Conservation (phyloP, 2,329 filamentous ascomycete genomes). For the Alternaria tenuissima region DNA sequence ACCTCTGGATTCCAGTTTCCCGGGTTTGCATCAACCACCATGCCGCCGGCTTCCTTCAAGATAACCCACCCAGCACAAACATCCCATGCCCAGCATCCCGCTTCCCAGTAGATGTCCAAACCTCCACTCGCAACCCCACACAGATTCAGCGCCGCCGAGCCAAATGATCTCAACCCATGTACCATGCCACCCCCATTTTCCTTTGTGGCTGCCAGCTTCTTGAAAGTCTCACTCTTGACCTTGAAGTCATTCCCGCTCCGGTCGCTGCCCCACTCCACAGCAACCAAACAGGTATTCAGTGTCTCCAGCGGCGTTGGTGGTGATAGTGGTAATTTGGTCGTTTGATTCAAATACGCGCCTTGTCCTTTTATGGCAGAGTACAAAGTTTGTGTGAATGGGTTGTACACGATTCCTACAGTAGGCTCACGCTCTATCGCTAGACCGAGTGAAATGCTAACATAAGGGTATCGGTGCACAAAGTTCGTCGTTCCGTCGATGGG, state of each 20-base stretch:
- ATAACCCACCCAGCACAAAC: conserved; percentile 84
- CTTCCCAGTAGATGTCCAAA: conserved; percentile 82
- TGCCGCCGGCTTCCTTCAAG: conserved; percentile 75
- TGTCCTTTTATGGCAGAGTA: conserved; percentile 73
- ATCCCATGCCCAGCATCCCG: conserved; percentile 86
- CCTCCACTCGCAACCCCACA: conserved; percentile 75
- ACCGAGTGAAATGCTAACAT: conserved; percentile 79
- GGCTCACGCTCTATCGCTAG: conserved; percentile 70
- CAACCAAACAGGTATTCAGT: conserved; percentile 71
- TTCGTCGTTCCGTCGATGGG: conserved; percentile 85
- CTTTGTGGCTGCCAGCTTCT: conserved; percentile 59
- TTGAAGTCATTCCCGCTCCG: conserved; percentile 75
- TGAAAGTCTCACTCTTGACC: conserved; percentile 73
- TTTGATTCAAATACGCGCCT: conserved; percentile 64
- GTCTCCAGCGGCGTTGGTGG: conserved; percentile 65
- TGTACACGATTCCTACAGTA: conserved; percentile 78
- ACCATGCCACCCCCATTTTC: conserved; percentile 77
- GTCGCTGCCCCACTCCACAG: conserved; percentile 76
- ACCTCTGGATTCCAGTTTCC: conserved; percentile 70
- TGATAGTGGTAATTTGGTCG: conserved; percentile 57
- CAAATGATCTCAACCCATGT: conserved; percentile 74
- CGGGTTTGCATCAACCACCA: conserved; percentile 76
- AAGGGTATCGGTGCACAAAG: conserved; percentile 78
- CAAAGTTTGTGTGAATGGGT: conserved; percentile 74
- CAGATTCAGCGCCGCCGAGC: conserved; percentile 78